Evolutionary conservation across 1,139 yeast species (phyloP), one percentile per base, ranked within the genome.

Genomic region (Suhomyces yuchorum): DNA sequence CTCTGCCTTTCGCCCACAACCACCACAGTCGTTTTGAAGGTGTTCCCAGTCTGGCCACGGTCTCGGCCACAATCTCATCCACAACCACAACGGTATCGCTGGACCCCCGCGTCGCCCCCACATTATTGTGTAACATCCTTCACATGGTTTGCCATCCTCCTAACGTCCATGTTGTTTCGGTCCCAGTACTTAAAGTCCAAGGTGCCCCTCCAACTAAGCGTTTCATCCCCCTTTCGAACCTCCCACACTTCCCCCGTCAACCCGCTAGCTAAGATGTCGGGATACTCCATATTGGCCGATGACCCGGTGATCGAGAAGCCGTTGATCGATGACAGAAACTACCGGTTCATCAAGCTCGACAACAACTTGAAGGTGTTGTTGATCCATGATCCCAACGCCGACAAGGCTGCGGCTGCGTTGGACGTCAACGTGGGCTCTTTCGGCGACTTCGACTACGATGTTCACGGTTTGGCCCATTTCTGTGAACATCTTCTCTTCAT

Each of bases 401-500:
- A 92, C 63, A 87, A 88, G 67, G 81, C 97, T 0, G 96, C 97
- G 0, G 98, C 98, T 1, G 87, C 98, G 0, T 70, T 93, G 50
- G 97, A 90, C 61, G 98, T 93, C 30, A 83, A 88, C 58, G 93
- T 91, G 20, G 99, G 99, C 17, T 80, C 97, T 3, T 88, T 86
- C 63, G 81, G 87, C 44, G 98, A 93, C 61, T 89, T 88, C 15
- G 75, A 78, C 44, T 75, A 67, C 52, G 73, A 77, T 24, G 66
- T 90, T 26, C 86, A 92, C 2, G 99, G 99, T 1, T 73, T 93
- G 52, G 99, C 99, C 2, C 99, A 93, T 68, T 93, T 93, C 66
- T 91, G 97, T 68, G 99, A 93, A 70, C 99, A 93, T 68, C 75
- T 93, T 56, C 73, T 93, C 52, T 93, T 93, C 65, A 90, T 93